Evolutionary conservation across 345 rosid genomes (phyloP).

Genomic region (Firmiana major): DNA sequence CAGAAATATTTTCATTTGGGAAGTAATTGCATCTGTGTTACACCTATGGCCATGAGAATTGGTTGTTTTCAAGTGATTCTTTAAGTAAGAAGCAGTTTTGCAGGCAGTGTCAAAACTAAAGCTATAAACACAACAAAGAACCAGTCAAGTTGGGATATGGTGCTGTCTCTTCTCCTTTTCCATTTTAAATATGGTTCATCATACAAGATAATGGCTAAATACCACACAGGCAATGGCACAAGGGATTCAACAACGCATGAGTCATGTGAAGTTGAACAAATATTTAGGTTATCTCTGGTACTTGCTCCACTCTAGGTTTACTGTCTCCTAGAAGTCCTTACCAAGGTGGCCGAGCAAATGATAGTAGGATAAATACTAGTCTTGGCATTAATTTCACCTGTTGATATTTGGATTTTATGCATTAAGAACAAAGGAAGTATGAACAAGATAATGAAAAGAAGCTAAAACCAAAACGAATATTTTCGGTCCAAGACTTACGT

Average conservation of each 20-base stretch:
- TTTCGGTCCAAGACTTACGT: constrained; percentile 46
- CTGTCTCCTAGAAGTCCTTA: neutral
- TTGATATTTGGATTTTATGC: neutral
- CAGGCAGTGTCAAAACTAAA: neutral
- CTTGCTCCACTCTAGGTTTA: neutral
- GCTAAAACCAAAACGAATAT: neutral
- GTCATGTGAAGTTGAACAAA: neutral
- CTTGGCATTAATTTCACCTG: neutral
- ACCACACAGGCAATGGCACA: neutral
- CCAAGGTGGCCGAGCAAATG: neutral
- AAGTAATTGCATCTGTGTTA: neutral
- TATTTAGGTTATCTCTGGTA: neutral
- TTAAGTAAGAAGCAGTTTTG: neutral
- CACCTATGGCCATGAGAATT: neutral
- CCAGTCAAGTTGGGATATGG: neutral
- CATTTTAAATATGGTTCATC: neutral
- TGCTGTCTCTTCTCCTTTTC: neutral
- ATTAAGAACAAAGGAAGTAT: neutral
- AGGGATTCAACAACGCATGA: neutral
- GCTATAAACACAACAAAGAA: neutral
- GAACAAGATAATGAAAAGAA: neutral
- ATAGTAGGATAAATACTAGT: neutral
- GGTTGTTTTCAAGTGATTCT: neutral
- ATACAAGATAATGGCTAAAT: neutral
- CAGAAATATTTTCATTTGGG: neutral